Evolutionary conservation across 2,329 filamentous ascomycete species (phyloP), one percentile per base, ranked within the genome.

Genomic region (Pyrenochaeta sp.): DNA sequence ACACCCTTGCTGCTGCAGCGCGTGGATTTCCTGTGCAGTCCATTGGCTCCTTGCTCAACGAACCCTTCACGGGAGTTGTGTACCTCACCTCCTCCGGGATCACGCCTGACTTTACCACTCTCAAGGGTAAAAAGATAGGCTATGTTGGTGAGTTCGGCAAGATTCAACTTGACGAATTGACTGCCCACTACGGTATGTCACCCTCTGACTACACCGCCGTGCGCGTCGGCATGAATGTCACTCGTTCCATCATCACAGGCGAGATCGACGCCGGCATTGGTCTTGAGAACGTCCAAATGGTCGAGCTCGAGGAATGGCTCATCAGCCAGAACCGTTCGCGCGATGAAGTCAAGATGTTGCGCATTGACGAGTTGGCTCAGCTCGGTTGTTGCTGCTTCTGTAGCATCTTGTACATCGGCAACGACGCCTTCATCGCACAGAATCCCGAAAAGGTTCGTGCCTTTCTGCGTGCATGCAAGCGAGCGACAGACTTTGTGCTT

Each of bases 371-470:
- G 78, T 87, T 92, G 23, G 90, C 90, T 30, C 88, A 91, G 74
- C 81, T 92, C 2, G 90, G 90, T 44, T 92, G 90, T 79, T 92
- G 90, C 84, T 92, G 90, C 82, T 92, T 92, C 84, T 92, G 90
- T 77, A 87, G 86, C 23, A 90, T 92, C 73, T 81, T 92, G 35
- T 92, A 92, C 81, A 92, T 92, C 60, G 89, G 87, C 18, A 92
- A 92, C 75, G 88, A 92, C 66, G 69, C 69, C 7, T 92, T 92
- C 77, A 75, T 92, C 39, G 72, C 79, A n/a, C 78, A 84, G 54
- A 85, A 91, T 76, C 85, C 86, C 0, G 87, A 86, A 1, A 87
- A 88, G 71, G 85, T 90, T 2, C 76, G 77, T 52, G 83, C 85
- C 37, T 92, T 92, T 77, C 81, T 92, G 78, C 83, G 83, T 40